Conservation (phyloP, 2,329 filamentous ascomycete species). For the Diaporthe citri region DNA sequence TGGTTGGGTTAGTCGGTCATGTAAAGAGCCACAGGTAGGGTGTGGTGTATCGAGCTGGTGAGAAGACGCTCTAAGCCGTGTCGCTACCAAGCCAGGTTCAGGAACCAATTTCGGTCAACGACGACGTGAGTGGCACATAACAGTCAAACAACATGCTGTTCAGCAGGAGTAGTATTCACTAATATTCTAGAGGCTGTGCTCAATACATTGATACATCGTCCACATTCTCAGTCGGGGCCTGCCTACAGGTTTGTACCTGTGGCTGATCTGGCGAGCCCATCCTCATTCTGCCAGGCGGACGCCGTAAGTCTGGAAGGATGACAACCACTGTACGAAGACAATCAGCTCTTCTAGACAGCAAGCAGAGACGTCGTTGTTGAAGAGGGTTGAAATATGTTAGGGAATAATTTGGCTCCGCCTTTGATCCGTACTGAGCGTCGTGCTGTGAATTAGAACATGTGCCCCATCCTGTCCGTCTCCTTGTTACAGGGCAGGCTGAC, state of each 20-base stretch:
- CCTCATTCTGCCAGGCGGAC: background rate
- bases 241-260: background rate
- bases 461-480: background rate
- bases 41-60: background rate
- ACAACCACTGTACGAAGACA: background rate
- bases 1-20: too few relatives aligned
- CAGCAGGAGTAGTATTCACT: background rate
- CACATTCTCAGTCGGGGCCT: too few relatives aligned
- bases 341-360: background rate
- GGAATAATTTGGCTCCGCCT: background rate
- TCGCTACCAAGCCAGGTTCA: background rate
- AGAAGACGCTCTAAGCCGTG: background rate
- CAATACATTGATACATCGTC: background rate
- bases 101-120: background rate
- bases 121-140: background rate
- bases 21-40: too few relatives aligned
- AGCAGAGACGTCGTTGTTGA: too few relatives aligned
- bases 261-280: background rate
- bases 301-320: background rate
- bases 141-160: too few relatives aligned
- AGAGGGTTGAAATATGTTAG: rapidly evolving
- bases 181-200: background rate
- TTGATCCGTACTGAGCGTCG: background rate
- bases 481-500: too few relatives aligned
- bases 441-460: background rate